Percentiles rank a stretch among this genome's conserved stretches.
Conservation (phyloP, 345 rosid genomes). For the Microcos paniculata region DNA sequence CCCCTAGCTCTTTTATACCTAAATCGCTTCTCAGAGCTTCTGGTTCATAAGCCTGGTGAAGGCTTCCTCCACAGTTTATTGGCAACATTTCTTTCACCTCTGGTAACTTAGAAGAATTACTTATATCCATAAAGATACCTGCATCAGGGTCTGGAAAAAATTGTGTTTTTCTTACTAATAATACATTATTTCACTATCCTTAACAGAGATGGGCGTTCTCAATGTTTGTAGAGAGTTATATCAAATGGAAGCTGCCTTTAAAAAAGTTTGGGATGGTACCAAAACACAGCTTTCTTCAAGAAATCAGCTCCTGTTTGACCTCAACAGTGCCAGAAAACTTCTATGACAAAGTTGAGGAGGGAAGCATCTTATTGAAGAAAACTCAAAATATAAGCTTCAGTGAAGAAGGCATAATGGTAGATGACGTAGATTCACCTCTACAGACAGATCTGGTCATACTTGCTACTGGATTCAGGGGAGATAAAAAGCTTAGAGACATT, state of each 20-base stretch:
- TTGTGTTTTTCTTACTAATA: background rate
- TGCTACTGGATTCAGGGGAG: conserved; percentile 31
- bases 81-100: conserved; percentile 29
- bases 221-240: conserved; percentile 18
- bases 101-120: conserved; percentile 17
- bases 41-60: conserved; percentile 48
- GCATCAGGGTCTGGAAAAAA: background rate
- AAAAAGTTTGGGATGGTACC: conserved; percentile 25
- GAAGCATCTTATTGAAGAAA: conserved; percentile 26
- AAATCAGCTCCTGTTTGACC: conserved; percentile 8
- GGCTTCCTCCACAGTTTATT: conserved; percentile 25
- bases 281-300: conserved; percentile 23
- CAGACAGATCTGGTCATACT: conserved; percentile 26
- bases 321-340: conserved; percentile 22
- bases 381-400: conserved; percentile 19
- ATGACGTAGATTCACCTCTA: conserved; percentile 9
- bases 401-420: conserved; percentile 11
- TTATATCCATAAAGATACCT: background rate
- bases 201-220: conserved; percentile 24
- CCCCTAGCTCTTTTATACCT: conserved; percentile 32
- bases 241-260: conserved; percentile 19
- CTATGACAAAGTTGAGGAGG: conserved; percentile 28
- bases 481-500: conserved; percentile 27
- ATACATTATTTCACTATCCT: background rate
- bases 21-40: conserved; percentile 46